Evolutionary conservation across 306 rosid genomes (phyloP).

Genomic region (Prunus davidiana): DNA sequence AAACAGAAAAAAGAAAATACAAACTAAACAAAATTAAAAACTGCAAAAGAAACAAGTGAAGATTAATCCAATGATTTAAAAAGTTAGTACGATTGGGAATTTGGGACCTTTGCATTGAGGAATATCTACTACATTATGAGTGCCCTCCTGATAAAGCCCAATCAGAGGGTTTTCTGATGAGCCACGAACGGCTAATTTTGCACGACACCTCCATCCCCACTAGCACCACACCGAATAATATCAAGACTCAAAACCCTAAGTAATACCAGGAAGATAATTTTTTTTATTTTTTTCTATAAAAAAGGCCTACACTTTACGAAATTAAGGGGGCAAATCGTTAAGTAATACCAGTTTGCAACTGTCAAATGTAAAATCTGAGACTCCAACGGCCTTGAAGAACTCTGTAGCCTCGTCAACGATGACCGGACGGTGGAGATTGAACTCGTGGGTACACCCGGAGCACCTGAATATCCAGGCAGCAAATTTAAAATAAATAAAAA

Average conservation of each 20-base stretch:
- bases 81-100: slow-evolving; percentile 1
- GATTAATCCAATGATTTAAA: background rate
- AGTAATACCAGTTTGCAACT: slow-evolving; percentile 59
- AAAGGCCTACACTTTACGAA: background rate
- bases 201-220: slow-evolving; percentile 99
- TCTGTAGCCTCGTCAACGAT: slow-evolving; percentile 68
- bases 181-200: slow-evolving; percentile 90
- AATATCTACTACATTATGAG: slow-evolving; percentile 83
- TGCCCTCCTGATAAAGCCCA: slow-evolving; percentile 89
- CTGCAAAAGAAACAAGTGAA: background rate
- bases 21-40: background rate
- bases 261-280: background rate
- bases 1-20: background rate
- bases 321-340: slow-evolving; percentile 1
- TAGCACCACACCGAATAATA: slow-evolving; percentile 3
- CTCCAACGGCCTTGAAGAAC: slow-evolving; percentile 65
- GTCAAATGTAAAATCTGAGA: slow-evolving; percentile 75
- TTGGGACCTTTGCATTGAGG: slow-evolving; percentile 75
- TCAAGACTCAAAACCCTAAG: background rate
- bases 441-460: slow-evolving; percentile 89
- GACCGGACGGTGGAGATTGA: slow-evolving; percentile 78
- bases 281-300: too few species aligned
- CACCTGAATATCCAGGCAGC: slow-evolving; percentile 46
- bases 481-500: background rate
- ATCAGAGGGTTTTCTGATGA: slow-evolving; percentile 56